phyloP scores from a whole-genome alignment of 192 early-diverging fungal genomes.

The Coemansia sp. region DNA sequence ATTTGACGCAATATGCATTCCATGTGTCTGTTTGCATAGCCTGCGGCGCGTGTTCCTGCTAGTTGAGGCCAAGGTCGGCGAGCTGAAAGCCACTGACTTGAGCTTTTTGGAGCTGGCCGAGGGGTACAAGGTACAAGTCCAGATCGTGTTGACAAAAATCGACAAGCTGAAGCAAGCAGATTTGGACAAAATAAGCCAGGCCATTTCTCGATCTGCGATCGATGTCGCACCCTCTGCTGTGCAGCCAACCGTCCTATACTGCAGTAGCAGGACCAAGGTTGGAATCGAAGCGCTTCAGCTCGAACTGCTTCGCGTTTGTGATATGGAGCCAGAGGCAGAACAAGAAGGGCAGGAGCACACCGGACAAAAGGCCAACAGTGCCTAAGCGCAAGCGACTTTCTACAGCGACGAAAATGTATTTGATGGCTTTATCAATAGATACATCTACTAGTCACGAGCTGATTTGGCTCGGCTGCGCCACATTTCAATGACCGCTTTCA shows the following conservation, averaged over 20 bases:
- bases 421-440: too few relatives aligned
- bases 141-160: slow-evolving; percentile 45
- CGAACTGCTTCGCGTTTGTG: slow-evolving; percentile 31
- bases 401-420: too few relatives aligned
- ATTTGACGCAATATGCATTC: too few relatives aligned
- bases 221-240: slow-evolving; percentile 26
- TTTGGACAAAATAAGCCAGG: slow-evolving; percentile 11
- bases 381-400: too few relatives aligned
- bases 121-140: slow-evolving; percentile 14
- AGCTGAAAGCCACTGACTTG: slow-evolving; percentile 44
- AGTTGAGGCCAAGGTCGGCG: slow-evolving; percentile 51
- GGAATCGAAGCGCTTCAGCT: slow-evolving; percentile 30
- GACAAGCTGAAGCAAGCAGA: slow-evolving; percentile 40
- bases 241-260: slow-evolving; percentile 11
- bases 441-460: too few relatives aligned
- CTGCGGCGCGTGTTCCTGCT: slow-evolving; percentile 47
- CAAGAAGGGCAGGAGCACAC: neutral
- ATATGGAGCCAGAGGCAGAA: neutral
- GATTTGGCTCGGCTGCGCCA: slow-evolving; percentile 16
- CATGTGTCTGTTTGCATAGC: slow-evolving; percentile 2
- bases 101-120: slow-evolving; percentile 41
- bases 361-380: too few relatives aligned
- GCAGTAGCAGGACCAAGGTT: slow-evolving; percentile 28
- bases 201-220: slow-evolving; percentile 1
- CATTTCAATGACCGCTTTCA: slow-evolving; percentile 7